These are phyloP conservation scores for Zygosaccharomyces kombuchaensis DNA, from an alignment of 805 yeast species.

Conservation along the genomic window DNA sequence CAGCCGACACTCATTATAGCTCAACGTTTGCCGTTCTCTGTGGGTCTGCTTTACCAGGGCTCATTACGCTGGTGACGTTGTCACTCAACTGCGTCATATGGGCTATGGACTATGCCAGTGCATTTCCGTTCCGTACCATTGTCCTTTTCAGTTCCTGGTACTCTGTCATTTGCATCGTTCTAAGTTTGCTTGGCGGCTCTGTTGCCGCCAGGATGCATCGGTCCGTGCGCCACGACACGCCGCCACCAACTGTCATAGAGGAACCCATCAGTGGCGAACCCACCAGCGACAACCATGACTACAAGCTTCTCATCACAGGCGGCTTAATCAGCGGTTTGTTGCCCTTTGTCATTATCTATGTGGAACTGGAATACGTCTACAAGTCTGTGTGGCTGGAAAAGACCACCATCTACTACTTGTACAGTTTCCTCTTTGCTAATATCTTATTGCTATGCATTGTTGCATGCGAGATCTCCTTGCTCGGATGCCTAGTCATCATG, in stretches of 20 bases:
- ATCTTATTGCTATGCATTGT: slow-evolving; percentile 55
- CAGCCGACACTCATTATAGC: slow-evolving; percentile 5
- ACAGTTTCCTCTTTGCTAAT: slow-evolving; percentile 69
- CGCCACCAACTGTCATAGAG: neutral
- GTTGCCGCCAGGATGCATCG: slow-evolving; percentile 14
- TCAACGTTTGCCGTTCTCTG: slow-evolving; percentile 39
- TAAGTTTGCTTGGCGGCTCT: slow-evolving; percentile 68
- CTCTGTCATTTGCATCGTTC: slow-evolving; percentile 65
- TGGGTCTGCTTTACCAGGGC: slow-evolving; percentile 47
- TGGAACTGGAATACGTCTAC: slow-evolving; percentile 67
- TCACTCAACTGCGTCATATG: slow-evolving; percentile 65
- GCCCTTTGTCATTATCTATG: slow-evolving; percentile 78
- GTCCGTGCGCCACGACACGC: neutral
- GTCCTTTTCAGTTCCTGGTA: slow-evolving; percentile 55
- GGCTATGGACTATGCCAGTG: slow-evolving; percentile 70
- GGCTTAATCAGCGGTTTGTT: slow-evolving; percentile 56
- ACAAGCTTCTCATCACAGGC: slow-evolving; percentile 1
- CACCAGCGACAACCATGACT: slow-evolving; percentile 1
- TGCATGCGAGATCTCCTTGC: slow-evolving; percentile 65
- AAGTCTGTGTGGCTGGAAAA: slow-evolving; percentile 77
- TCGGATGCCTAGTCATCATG: slow-evolving; percentile 62
- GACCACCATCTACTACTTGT: slow-evolving; percentile 72
- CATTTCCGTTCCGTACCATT: slow-evolving; percentile 75
- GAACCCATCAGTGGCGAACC: neutral
- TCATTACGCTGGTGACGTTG: slow-evolving; percentile 47